These are phyloP conservation scores for Rubia yunnanensis DNA, from an alignment of 257 asterid species.

Conservation along the genomic window DNA sequence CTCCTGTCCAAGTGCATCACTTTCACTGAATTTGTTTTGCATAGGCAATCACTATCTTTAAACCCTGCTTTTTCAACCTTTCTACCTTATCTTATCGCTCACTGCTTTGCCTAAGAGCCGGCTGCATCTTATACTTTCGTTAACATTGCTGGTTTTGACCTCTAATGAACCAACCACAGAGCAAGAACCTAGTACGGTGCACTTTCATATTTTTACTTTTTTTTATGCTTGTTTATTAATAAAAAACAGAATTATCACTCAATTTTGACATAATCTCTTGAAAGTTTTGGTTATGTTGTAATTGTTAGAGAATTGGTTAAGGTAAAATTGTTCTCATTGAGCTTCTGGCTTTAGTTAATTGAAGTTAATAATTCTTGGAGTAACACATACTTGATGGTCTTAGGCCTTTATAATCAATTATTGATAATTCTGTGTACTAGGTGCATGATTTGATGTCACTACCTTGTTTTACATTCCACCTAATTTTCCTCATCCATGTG, in stretches of 20 bases:
- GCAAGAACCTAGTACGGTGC: neutral
- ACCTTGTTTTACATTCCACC: conserved; percentile 9
- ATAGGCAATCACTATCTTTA: conserved; percentile 2
- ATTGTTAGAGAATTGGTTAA: neutral
- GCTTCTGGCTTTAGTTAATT: neutral
- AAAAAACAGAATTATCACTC: neutral
- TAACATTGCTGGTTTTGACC: neutral
- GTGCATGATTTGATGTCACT: conserved; percentile 18
- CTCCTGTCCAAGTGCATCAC: neutral
- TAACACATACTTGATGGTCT: neutral
- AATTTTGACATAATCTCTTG: neutral
- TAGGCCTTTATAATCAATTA: neutral
- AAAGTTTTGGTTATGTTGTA: neutral
- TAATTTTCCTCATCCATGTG: conserved; percentile 11
- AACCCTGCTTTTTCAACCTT: neutral
- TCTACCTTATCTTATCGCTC: neutral
- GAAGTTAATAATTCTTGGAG: neutral
- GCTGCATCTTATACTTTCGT: conserved; percentile 11
- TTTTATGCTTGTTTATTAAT: too few species aligned
- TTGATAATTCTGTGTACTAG: neutral
- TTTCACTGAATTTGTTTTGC: conserved; percentile 4
- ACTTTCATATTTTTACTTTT: too few species aligned
- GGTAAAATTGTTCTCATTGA: neutral
- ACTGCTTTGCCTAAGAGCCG: neutral
- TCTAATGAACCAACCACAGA: neutral